Evolutionary conservation across 139 green algal species (phyloP), one percentile per base, ranked within the genome.

Genomic region (Chlorella sorokiniana): DNA sequence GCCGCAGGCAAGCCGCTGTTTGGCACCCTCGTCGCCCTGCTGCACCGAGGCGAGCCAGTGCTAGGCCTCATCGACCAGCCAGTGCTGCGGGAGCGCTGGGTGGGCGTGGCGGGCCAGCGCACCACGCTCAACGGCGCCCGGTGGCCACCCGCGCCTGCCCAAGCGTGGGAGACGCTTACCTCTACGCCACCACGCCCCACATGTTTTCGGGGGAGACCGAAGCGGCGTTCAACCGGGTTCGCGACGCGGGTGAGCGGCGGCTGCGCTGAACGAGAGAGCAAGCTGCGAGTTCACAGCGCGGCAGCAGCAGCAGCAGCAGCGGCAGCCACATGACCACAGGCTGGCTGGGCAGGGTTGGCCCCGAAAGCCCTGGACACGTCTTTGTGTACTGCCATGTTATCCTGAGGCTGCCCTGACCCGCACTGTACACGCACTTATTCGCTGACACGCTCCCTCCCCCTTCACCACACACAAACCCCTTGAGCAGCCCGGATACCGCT

Each of bases 1-100:
- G n/a, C 42, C 40, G 42, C 89, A 98, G 96, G 96, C 81, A 99
- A 99, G 89, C 97, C 97, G 14, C 80, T 98, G 37, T 99, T 98
- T 83, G 97, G 97, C 41, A 99, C 95, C 2, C 90, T 99, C 14
- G 95, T 99, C 33, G 88, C 95, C 0, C 90, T 99, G 74, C 82
- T 98, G 56, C 85, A 96, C 78, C 79, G 94, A 52, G 97, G 97
- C n/a, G 45, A 67, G 0, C 97, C 97, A 4, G 84, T 98, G 14
- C 83, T 99, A 29, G 97, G 97, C 48, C 88, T 99, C 70, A 95
- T 99, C 33, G 96, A 99, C 87, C 96, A 99, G 85, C 95, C 96
- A 6, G 92, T 98, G 64, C 86, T 82, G 79, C 88, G 89, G 41
- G 96, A 99, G 86, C 83, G 96, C 9, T 99, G 96, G 96, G 45